Evolutionary conservation across 2,329 filamentous ascomycete species (phyloP).

Genomic region (Colletotrichum chlorophyti): DNA sequence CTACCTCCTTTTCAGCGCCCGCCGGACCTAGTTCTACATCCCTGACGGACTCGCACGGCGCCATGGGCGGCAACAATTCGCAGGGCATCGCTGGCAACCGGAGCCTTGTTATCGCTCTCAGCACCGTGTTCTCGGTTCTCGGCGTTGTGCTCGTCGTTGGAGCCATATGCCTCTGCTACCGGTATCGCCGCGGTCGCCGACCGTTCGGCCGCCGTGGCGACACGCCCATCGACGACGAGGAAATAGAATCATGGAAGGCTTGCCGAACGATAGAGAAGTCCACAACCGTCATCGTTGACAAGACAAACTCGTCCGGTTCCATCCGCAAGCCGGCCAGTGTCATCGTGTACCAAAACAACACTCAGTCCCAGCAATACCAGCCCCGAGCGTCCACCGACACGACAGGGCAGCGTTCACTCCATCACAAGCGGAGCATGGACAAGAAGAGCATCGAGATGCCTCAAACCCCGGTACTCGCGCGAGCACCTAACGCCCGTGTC

Average conservation of each 20-base stretch:
- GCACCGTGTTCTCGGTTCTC: constrained; percentile 55
- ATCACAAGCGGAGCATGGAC: constrained; percentile 30
- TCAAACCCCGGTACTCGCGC: constrained; percentile 59
- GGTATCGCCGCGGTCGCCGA: constrained; percentile 41
- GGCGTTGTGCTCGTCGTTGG: constrained; percentile 45
- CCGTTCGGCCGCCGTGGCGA: constrained; percentile 57
- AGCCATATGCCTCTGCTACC: constrained; percentile 45
- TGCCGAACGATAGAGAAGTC: constrained; percentile 37
- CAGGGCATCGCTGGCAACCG: constrained; percentile 37
- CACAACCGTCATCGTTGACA: constrained; percentile 34
- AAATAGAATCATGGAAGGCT: constrained; percentile 69
- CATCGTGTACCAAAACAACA: constrained; percentile 57
- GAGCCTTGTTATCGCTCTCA: constrained; percentile 57
- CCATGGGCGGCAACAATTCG: constrained; percentile 11
- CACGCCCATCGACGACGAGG: constrained; percentile 69
- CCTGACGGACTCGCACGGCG: constrained; percentile 10
- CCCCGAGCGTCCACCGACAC: constrained; percentile 17
- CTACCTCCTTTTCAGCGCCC: not conserved
- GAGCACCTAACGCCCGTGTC: constrained; percentile 67
- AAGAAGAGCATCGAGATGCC: constrained; percentile 55
- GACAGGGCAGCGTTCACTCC: constrained; percentile 15
- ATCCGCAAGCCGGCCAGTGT: constrained; percentile 57
- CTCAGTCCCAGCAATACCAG: constrained; percentile 15
- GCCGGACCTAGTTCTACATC: constrained; percentile 19
- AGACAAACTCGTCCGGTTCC: constrained; percentile 43